These are phyloP conservation scores for Ulota crispa DNA, from an alignment of 225 moss, liverwort and hornwort species.

Conservation along the genomic window DNA sequence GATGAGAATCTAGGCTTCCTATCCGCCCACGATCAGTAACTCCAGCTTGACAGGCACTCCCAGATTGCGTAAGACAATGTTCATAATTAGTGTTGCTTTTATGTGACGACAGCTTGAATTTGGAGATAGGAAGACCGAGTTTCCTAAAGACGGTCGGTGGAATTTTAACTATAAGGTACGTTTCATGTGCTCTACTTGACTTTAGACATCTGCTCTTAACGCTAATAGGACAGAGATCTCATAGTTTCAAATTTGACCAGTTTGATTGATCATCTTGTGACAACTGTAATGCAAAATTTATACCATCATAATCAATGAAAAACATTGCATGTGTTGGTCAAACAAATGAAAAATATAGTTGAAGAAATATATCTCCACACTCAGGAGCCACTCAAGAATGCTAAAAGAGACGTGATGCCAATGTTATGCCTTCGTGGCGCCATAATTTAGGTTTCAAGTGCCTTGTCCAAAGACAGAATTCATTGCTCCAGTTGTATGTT, in stretches of 20 bases:
- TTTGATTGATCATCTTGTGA: not conserved
- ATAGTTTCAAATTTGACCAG: not conserved
- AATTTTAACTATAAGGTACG: conserved; percentile 71
- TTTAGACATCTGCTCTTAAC: not conserved
- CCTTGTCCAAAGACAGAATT: not conserved
- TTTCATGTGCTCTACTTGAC: not conserved
- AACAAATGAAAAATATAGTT: not conserved
- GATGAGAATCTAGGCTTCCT: not conserved
- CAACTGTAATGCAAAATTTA: not conserved
- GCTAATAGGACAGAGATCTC: not conserved
- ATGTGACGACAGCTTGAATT: conserved; percentile 56
- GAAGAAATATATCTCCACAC: too few species aligned
- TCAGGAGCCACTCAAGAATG: not conserved
- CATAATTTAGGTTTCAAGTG: not conserved
- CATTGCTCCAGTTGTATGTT: not conserved
- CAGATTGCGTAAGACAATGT: not conserved
- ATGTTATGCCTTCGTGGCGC: not conserved
- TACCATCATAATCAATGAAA: not conserved
- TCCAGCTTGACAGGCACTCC: not conserved
- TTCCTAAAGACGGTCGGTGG: conserved; percentile 69
- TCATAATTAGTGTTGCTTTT: not conserved
- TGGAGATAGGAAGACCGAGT: conserved; percentile 57
- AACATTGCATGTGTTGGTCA: not conserved
- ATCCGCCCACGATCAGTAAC: not conserved
- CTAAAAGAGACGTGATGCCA: not conserved